These are phyloP conservation scores for Pythium guiyangense DNA, from an alignment of 352 stramenopile genomes.

Conservation along the genomic window DNA sequence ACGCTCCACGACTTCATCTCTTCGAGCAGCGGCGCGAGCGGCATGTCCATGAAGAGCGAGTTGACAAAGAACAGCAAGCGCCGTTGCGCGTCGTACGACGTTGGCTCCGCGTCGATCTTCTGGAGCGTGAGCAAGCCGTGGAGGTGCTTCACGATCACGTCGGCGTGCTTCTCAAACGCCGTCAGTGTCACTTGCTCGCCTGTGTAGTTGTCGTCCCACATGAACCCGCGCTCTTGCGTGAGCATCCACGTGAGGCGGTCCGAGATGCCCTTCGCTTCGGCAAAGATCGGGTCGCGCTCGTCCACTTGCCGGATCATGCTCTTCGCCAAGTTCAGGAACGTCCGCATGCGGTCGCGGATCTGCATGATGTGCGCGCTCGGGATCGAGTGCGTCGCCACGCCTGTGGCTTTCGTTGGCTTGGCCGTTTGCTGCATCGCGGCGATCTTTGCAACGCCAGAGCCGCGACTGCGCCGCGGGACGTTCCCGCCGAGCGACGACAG, in stretches of 20 bases:
- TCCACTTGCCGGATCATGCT: slow-evolving; percentile 70
- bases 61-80: slow-evolving; percentile 99
- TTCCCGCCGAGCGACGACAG: slow-evolving; percentile 69
- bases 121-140: slow-evolving; percentile 94
- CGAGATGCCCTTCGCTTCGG: slow-evolving; percentile 89
- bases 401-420: slow-evolving; percentile 49
- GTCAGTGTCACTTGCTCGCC: slow-evolving; percentile 91
- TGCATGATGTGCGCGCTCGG: slow-evolving; percentile 82
- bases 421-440: slow-evolving; percentile 72
- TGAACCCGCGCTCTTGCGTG: slow-evolving; percentile 96
- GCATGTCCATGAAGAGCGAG: slow-evolving; percentile 99
- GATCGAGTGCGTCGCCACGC: slow-evolving; percentile 71
- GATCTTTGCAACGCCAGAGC: slow-evolving; percentile 77
- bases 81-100: slow-evolving; percentile 93
- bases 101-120: slow-evolving; percentile 96
- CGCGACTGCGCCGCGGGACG: slow-evolving; percentile 72
- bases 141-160: slow-evolving; percentile 86
- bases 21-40: slow-evolving; percentile 92
- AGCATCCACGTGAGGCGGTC: slow-evolving; percentile 96
- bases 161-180: slow-evolving; percentile 72
- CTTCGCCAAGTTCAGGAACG: slow-evolving; percentile 93
- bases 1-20: slow-evolving; percentile 99
- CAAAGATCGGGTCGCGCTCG: slow-evolving; percentile 71
- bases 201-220: slow-evolving; percentile 98
- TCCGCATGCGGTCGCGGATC: slow-evolving; percentile 93